Conservation (phyloP, 1,139 yeast species). For the Yamadazyma spencermartinsiae region DNA sequence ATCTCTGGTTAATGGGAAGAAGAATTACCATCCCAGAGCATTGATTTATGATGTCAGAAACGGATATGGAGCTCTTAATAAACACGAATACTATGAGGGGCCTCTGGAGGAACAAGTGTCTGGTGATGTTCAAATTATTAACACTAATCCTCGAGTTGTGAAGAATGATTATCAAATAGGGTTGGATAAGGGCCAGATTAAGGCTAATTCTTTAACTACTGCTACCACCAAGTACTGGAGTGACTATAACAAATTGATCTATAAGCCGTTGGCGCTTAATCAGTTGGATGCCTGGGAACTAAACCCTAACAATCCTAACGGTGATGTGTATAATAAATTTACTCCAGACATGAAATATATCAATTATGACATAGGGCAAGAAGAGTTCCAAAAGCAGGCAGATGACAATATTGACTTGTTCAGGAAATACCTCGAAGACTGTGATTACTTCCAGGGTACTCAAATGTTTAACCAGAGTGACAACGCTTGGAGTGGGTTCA, state of each 20-base stretch:
- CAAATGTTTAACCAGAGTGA: slow-evolving; percentile 69
- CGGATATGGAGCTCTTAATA: slow-evolving; percentile 63
- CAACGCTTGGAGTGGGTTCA: slow-evolving; percentile 84
- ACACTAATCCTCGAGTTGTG: slow-evolving; percentile 15
- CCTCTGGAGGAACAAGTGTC: neutral
- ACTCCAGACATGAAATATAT: slow-evolving; percentile 31
- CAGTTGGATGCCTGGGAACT: slow-evolving; percentile 57
- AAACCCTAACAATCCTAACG: slow-evolving; percentile 6
- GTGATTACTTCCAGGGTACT: slow-evolving; percentile 74
- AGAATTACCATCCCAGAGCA: slow-evolving; percentile 78
- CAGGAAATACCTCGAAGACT: slow-evolving; percentile 67
- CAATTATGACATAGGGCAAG: slow-evolving; percentile 28
- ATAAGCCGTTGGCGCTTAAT: slow-evolving; percentile 60
- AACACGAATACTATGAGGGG: slow-evolving; percentile 47
- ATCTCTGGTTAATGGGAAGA: slow-evolving; percentile 41
- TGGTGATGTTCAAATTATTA: slow-evolving; percentile 16
- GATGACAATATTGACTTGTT: slow-evolving; percentile 49
- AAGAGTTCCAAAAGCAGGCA: slow-evolving; percentile 27
- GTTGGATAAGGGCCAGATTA: slow-evolving; percentile 49
- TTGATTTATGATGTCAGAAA: slow-evolving; percentile 72
- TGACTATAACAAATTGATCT: slow-evolving; percentile 71
- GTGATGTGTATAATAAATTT: slow-evolving; percentile 26
- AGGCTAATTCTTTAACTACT: slow-evolving; percentile 30
- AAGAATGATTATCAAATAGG: slow-evolving; percentile 63
- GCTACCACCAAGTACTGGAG: slow-evolving; percentile 71